Base-by-base conservation (phyloP, 805 yeast genomes). In the Kodamaea lidongshanica region DNA sequence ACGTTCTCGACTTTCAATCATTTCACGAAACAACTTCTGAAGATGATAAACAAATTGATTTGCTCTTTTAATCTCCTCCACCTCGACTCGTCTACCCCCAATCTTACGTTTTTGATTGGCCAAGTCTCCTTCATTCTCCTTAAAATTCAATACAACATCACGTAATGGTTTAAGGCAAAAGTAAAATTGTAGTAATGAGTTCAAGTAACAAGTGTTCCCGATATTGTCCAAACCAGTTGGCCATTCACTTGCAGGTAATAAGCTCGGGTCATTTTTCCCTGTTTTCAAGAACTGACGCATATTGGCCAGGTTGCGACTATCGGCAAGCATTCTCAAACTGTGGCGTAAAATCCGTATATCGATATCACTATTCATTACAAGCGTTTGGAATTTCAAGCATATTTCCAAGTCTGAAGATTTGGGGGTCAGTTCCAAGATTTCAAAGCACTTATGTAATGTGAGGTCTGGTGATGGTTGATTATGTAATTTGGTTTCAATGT, bases 211-310 rank as follows among this genome's bases (percentile, higher is more conserved):
- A 6, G 98, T 89, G 51, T 92, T 92, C 14, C 98, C 98, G 39
- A 87, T 88, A 50, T 92, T 92, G 54, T 81, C 84, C 48, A 92
- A 66, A 0, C 98, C 98, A 3, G 86, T 84, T 0, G 98, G 98
- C 74, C 89, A 78, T 28, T 73, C 70, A 10, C 72, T 77, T 0
- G 75, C 71, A 0, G 87, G 78, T 10, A 63, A 42, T 12, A 82
- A 53, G 7, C 68, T 57, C 4, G 76, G 70, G 48, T 80, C 84
- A 20, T 80, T 59, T 12, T 68, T 56, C 0, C 95, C 94, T 0
- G 75, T 65, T 22, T 60, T 62, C 18, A 86, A 55, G 43, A 67
- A 86, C 8, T 74, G 65, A 4, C 50, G 46, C 10, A 86, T 67
- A 9, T 79, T 48, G 23, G 68, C 66, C 6, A 87, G 77, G 15